A percentile compares a stretch with the other conserved stretches of the same genome.
Evolutionary conservation across 1,139 yeast species (phyloP).

Genomic region (Spencermartinsiella ligniputridi): DNA sequence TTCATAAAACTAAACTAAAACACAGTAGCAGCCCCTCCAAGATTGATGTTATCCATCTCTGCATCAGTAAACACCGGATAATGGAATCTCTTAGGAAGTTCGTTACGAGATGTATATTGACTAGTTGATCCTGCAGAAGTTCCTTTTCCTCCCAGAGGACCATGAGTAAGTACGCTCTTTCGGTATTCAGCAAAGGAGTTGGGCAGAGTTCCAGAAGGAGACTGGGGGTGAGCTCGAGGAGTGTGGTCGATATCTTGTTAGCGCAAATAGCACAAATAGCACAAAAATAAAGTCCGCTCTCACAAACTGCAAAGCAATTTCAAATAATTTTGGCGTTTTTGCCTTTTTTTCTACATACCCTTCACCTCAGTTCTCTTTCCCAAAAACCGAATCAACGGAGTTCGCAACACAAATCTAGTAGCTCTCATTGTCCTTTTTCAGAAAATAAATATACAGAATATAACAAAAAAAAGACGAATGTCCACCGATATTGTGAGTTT

Average conservation of each 20-base stretch:
- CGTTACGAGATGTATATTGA: constrained; percentile 53
- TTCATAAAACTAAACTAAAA: constrained; percentile 21
- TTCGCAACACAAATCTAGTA: constrained; percentile 27
- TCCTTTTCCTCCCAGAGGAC: constrained; percentile 31
- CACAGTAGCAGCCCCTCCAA: constrained; percentile 64
- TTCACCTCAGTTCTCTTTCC: constrained; percentile 32
- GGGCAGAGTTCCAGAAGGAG: constrained; percentile 45
- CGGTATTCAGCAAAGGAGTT: constrained; percentile 39
- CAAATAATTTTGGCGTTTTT: no score
- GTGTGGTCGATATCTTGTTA: constrained; percentile 33
- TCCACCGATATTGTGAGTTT: neutral
- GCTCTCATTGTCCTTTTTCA: constrained; percentile 27
- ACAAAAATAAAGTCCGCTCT: constrained; percentile 8
- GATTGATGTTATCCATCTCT: constrained; percentile 70
- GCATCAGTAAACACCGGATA: constrained; percentile 54
- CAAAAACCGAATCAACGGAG: constrained; percentile 38
- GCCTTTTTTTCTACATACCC: no score
- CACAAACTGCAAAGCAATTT: no score
- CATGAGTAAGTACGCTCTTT: constrained; percentile 41
- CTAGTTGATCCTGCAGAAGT: constrained; percentile 44
- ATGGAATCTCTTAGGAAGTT: constrained; percentile 68
- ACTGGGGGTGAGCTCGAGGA: constrained; percentile 44
- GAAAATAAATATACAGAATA: neutral
- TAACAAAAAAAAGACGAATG: neutral
- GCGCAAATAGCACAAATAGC: neutral